phyloP scores from a whole-genome alignment of 2,329 filamentous ascomycete species.

The Fusarium xyrophilum region DNA sequence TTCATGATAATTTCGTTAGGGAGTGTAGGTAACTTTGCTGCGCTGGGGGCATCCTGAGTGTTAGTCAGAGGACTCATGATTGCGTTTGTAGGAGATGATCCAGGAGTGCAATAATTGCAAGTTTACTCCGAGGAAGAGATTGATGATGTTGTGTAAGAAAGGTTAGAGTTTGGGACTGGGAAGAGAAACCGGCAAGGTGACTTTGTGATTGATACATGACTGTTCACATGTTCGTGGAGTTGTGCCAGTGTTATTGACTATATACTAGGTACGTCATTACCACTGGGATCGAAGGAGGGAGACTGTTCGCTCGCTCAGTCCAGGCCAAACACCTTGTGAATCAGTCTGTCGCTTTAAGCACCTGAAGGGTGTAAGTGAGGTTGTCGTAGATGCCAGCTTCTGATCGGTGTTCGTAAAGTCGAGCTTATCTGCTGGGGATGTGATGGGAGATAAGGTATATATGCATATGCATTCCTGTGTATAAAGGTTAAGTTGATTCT shows the following conservation, averaged over 20 bases:
- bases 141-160: not conserved
- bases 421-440: slow-evolving; percentile 11
- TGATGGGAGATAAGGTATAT: slow-evolving; percentile 17
- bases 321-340: not conserved
- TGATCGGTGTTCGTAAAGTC: slow-evolving; percentile 2
- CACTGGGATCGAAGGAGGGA: not conserved
- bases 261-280: too few relatives aligned
- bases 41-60: not conserved
- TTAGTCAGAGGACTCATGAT: not conserved
- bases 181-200: not conserved
- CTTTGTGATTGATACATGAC: not conserved
- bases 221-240: not conserved
- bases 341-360: not conserved
- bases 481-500: too few relatives aligned
- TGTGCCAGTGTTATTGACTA: not conserved
- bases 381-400: slow-evolving; percentile 5
- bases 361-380: slow-evolving; percentile 1
- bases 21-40: not conserved
- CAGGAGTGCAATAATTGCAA: not conserved
- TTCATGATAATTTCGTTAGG: slow-evolving; percentile 5
- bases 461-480: too few relatives aligned
- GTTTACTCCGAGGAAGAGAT: not conserved
- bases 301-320: not conserved
- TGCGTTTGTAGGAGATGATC: not conserved
- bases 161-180: not conserved